These are phyloP conservation scores for Mallotus repandus DNA, from an alignment of 441 rosid genomes.

Conservation along the genomic window DNA sequence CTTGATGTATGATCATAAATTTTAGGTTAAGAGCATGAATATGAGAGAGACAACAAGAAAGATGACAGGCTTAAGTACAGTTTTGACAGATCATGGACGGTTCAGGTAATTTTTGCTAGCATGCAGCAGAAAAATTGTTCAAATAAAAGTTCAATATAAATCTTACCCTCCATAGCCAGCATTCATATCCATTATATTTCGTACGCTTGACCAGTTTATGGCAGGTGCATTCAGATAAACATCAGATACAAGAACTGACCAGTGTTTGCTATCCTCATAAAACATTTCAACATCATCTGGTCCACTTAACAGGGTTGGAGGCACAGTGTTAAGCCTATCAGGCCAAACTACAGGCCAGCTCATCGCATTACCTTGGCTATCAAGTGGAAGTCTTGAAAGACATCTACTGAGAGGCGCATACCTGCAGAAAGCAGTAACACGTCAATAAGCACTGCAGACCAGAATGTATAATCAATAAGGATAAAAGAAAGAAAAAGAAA, in stretches of 20 bases:
- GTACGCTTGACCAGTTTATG: constrained; percentile 62
- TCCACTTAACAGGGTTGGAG: constrained; percentile 44
- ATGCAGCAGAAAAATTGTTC: no score
- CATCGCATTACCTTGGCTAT: constrained; percentile 32
- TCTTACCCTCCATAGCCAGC: constrained; percentile 92
- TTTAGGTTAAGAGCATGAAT: no score
- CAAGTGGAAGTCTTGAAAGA: constrained; percentile 61
- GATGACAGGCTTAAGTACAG: no score
- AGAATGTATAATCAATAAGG: neutral
- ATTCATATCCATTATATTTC: constrained; percentile 94
- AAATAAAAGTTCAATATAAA: neutral
- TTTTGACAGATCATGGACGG: no score
- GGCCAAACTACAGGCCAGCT: constrained; percentile 83
- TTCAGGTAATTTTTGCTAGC: no score
- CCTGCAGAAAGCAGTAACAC: constrained; percentile 35
- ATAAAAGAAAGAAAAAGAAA: neutral
- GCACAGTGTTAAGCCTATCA: constrained; percentile 56
- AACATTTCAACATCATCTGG: constrained; percentile 37
- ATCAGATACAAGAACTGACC: constrained; percentile 69
- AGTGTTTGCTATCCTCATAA: constrained; percentile 63
- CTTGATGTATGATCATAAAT: no score
- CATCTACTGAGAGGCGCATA: constrained; percentile 64
- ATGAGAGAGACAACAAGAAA: no score
- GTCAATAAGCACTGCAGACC: neutral
- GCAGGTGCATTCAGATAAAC: constrained; percentile 56